Conservation (phyloP, 129 eudicot genomes). For the Oenanthe sinensis region DNA sequence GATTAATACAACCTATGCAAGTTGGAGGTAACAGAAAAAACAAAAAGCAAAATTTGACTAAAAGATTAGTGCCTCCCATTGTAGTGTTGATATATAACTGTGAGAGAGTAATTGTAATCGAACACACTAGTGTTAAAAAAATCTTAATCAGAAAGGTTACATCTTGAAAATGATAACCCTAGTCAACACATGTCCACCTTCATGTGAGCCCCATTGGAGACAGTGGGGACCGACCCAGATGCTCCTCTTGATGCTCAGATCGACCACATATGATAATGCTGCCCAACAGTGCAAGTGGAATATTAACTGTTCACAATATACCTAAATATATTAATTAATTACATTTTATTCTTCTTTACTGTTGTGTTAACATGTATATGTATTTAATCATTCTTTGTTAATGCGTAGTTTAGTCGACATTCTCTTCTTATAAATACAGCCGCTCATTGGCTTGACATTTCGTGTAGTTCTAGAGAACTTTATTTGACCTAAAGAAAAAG, state of each 20-base stretch:
- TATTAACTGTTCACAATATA: constrained; percentile 9
- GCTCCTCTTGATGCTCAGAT: constrained; percentile 1
- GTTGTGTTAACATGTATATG: neutral
- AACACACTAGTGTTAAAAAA: neutral
- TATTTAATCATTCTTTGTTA: neutral
- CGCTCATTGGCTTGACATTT: constrained; percentile 9
- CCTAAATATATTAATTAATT: neutral
- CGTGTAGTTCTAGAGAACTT: constrained; percentile 12
- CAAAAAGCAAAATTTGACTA: neutral
- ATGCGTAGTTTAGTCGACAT: neutral
- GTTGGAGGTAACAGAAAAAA: neutral
- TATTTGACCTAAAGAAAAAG: constrained; percentile 1
- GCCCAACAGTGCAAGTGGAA: constrained; percentile 14
- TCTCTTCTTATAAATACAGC: constrained; percentile 13
- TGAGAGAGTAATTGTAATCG: neutral
- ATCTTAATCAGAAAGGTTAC: neutral
- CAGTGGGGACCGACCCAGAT: neutral
- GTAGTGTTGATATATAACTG: neutral
- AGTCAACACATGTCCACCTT: constrained; percentile 12
- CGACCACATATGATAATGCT: constrained; percentile 13
- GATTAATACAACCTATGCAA: neutral
- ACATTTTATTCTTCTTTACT: neutral
- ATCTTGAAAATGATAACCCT: constrained; percentile 5
- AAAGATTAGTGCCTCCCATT: neutral
- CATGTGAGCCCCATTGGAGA: neutral